A percentile compares a stretch with the other conserved stretches of the same genome.
These are phyloP conservation scores for Saturnispora dispora DNA, from an alignment of 805 yeast species.

Conservation along the genomic window DNA sequence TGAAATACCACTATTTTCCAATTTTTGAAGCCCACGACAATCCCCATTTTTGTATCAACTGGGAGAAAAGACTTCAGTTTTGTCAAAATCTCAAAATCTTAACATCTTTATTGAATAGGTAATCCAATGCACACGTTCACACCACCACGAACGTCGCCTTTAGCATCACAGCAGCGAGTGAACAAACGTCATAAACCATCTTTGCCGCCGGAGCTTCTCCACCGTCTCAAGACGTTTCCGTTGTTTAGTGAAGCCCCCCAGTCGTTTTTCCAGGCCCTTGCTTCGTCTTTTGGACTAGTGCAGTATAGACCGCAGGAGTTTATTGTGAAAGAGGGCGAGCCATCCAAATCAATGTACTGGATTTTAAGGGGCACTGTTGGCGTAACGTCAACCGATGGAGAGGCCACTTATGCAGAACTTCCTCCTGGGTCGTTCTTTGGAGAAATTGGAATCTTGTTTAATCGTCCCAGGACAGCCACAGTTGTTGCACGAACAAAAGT, in stretches of 20 bases:
- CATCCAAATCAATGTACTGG: slow-evolving; percentile 73
- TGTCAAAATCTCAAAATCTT: not conserved
- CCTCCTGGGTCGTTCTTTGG: slow-evolving; percentile 67
- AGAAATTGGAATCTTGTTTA: slow-evolving; percentile 68
- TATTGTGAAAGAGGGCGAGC: slow-evolving; percentile 63
- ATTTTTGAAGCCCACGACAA: not conserved
- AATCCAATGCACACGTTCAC: not conserved
- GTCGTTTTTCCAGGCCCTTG: slow-evolving; percentile 51
- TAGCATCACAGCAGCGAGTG: not conserved
- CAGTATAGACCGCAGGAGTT: slow-evolving; percentile 62
- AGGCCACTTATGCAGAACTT: slow-evolving; percentile 61
- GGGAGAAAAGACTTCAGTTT: not conserved
- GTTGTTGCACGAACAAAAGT: slow-evolving; percentile 64
- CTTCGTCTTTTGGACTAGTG: slow-evolving; percentile 46
- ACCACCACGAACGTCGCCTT: slow-evolving; percentile 3
- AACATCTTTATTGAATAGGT: not conserved
- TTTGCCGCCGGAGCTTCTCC: slow-evolving; percentile 48
- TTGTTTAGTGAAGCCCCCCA: slow-evolving; percentile 60
- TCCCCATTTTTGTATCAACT: not conserved
- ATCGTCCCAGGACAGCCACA: slow-evolving; percentile 71
- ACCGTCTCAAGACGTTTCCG: slow-evolving; percentile 48
- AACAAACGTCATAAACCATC: not conserved
- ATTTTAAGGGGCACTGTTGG: slow-evolving; percentile 65
- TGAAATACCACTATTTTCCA: not conserved
- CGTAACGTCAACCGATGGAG: slow-evolving; percentile 74